Conservation (phyloP, 2,329 filamentous ascomycete genomes). For the Botrytis pseudocinerea region DNA sequence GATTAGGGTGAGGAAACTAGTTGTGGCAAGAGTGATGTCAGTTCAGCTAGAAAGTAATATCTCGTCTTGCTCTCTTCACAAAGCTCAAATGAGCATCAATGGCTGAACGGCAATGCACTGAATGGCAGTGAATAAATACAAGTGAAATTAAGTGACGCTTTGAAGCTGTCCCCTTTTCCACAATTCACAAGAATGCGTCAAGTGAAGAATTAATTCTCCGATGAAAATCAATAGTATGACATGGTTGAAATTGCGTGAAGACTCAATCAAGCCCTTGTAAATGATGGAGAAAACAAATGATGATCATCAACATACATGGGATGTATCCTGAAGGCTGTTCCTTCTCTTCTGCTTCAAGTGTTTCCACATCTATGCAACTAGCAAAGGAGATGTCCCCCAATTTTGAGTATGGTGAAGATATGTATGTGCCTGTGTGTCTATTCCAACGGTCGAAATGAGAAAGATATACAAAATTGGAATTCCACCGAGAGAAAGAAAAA, state of each 20-base stretch:
- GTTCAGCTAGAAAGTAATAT: neutral
- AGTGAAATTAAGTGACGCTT: conserved; percentile 1
- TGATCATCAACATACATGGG: conserved; percentile 8
- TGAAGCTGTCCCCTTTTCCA: neutral
- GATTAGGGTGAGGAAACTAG: conserved; percentile 23
- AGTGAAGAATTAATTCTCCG: neutral
- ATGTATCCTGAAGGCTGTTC: conserved; percentile 10
- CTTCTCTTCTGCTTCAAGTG: conserved; percentile 9
- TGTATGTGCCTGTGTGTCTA: neutral
- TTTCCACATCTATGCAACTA: conserved; percentile 18
- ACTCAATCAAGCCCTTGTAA: neutral
- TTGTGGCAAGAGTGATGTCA: conserved; percentile 13
- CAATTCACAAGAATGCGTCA: neutral
- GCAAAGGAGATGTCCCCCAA: neutral
- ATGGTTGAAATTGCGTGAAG: neutral
- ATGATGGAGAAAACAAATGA: neutral
- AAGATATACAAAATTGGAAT: neutral
- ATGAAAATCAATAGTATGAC: conserved; percentile 3
- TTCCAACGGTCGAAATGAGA: neutral
- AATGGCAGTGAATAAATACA: neutral
- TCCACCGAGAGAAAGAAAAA: neutral
- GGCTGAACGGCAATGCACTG: neutral
- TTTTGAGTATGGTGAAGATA: neutral
- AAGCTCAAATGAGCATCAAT: neutral
- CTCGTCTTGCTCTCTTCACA: neutral